Conservation (phyloP, 1,284 basidiomycete species). For the Spongiforma sp. region DNA sequence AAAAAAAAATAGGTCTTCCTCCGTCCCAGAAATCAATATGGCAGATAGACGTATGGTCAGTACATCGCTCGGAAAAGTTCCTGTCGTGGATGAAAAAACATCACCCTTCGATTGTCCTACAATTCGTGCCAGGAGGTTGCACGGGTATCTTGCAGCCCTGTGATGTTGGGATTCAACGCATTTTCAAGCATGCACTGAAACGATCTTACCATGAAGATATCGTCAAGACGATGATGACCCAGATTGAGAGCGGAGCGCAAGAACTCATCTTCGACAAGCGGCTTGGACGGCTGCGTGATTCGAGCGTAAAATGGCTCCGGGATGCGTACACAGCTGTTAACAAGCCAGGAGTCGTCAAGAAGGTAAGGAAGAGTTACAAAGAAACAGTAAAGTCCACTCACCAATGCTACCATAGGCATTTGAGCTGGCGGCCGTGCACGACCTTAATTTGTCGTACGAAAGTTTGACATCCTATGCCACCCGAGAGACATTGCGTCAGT, state of each 20-base stretch:
- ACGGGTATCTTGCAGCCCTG: constrained; percentile 33
- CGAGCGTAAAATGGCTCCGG: constrained; percentile 33
- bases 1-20: not conserved
- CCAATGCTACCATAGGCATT: not conserved
- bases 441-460: constrained; percentile 37
- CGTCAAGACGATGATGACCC: constrained; percentile 14
- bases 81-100: not conserved
- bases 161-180: constrained; percentile 38
- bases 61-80: not conserved
- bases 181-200: constrained; percentile 36
- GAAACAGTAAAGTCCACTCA: not conserved
- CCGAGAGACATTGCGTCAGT: constrained; percentile 22
- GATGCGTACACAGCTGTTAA: constrained; percentile 24
- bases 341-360: constrained; percentile 26
- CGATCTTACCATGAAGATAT: constrained; percentile 36
- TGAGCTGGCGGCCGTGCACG: not conserved
- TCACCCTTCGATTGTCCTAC: not conserved
- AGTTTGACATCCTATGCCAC: constrained; percentile 30
- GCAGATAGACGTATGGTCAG: not conserved
- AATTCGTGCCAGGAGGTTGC: not conserved
- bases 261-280: constrained; percentile 16
- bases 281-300: constrained; percentile 19
- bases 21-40: not conserved
- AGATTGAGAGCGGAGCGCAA: constrained; percentile 10
- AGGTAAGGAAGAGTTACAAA: constrained; percentile 3